Percentiles rank a stretch among this genome's conserved stretches.
Conservation (phyloP, 2,329 filamentous ascomycete genomes). For the Falciphora oryzae region DNA sequence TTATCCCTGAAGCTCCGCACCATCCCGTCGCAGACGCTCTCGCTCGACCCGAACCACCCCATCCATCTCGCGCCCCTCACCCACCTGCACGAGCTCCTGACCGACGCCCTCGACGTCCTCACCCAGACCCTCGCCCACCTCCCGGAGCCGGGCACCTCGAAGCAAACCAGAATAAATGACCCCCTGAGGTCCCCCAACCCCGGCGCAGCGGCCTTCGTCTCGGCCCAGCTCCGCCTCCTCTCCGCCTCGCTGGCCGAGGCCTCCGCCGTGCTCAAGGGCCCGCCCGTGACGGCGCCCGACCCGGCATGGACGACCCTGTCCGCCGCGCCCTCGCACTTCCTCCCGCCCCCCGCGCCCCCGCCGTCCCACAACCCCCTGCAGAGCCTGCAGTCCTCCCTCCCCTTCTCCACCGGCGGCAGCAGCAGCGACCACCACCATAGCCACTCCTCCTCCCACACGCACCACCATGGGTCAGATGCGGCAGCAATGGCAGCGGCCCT, state of each 20-base stretch:
- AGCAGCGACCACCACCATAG: neutral
- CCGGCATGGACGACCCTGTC: conserved; percentile 39
- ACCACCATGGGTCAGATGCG: conserved; percentile 33
- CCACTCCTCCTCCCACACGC: conserved; percentile 19
- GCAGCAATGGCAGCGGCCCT: neutral
- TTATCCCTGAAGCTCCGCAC: conserved; percentile 72
- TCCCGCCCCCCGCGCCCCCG: conserved; percentile 24
- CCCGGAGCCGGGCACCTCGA: conserved; percentile 11
- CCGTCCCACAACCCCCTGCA: conserved; percentile 9
- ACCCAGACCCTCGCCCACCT: conserved; percentile 70
- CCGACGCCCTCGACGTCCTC: conserved; percentile 76
- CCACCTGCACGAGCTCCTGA: conserved; percentile 69
- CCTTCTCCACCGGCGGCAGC: neutral
- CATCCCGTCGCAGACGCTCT: conserved; percentile 46
- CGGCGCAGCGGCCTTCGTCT: conserved; percentile 39
- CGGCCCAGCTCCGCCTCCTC: conserved; percentile 50
- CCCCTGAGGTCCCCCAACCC: conserved; percentile 52
- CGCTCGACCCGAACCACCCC: conserved; percentile 40
- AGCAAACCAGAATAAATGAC: conserved; percentile 29
- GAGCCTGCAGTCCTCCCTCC: conserved; percentile 2
- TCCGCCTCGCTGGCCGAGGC: conserved; percentile 49
- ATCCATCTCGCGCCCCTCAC: conserved; percentile 65
- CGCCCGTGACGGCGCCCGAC: conserved; percentile 31
- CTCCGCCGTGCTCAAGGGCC: conserved; percentile 50
- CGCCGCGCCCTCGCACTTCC: conserved; percentile 37